Conservation (phyloP, 805 yeast species). For the Candida tammaniensis region DNA sequence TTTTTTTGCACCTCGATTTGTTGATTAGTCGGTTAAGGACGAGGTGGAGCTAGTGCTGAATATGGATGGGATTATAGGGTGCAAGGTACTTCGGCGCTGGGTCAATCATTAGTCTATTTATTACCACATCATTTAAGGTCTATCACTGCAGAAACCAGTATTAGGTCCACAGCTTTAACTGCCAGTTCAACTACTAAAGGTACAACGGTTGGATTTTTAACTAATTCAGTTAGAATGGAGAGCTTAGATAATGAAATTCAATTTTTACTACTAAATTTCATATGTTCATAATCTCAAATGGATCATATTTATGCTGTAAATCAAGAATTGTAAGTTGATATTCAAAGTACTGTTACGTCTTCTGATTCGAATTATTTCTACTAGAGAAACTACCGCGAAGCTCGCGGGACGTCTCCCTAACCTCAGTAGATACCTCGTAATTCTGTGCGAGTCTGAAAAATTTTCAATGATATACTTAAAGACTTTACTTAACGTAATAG, state of each 20-base stretch:
- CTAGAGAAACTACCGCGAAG: not conserved
- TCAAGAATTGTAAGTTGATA: too few relatives aligned
- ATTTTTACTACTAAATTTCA: too few relatives aligned
- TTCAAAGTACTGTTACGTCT: too few relatives aligned
- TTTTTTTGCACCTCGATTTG: too few relatives aligned
- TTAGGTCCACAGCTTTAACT: constrained; percentile 35
- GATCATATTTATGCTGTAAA: too few relatives aligned
- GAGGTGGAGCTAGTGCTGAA: constrained; percentile 47
- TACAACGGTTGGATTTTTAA: constrained; percentile 43
- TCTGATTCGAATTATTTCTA: too few relatives aligned
- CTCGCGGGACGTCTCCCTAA: too few relatives aligned
- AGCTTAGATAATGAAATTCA: too few relatives aligned
- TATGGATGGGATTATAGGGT: constrained; percentile 48
- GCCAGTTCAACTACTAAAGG: constrained; percentile 51
- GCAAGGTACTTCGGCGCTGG: constrained; percentile 46
- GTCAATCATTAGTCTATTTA: too few relatives aligned
- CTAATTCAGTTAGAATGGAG: too few relatives aligned
- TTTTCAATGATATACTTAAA: constrained; percentile 78
- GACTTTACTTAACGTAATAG: constrained; percentile 84
- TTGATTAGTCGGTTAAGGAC: too few relatives aligned
- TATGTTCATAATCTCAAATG: too few relatives aligned
- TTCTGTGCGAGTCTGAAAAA: constrained; percentile 1
- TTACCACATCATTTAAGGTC: constrained; percentile 50
- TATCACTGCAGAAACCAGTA: constrained; percentile 22
- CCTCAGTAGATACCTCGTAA: not conserved